phyloP scores from a whole-genome alignment of 768 basidiomycete species.

The Mycena crocata region DNA sequence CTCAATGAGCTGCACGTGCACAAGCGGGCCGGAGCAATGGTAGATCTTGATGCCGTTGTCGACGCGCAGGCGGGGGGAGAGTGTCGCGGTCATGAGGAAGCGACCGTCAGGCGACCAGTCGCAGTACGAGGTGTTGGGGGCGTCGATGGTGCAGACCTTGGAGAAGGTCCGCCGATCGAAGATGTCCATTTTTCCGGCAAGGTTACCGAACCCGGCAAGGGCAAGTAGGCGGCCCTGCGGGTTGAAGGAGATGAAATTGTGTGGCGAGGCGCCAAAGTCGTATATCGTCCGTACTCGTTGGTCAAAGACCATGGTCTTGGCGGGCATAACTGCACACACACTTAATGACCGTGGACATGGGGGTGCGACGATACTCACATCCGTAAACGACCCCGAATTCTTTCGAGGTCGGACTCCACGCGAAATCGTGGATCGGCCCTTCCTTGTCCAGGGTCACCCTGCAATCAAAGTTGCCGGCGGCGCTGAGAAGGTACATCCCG shows the following conservation, averaged over 20 bases:
- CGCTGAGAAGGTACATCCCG: slow-evolving; percentile 90
- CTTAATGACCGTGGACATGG: slow-evolving; percentile 18
- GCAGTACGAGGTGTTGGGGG: slow-evolving; percentile 93
- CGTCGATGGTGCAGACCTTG: slow-evolving; percentile 85
- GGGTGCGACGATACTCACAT: slow-evolving; percentile 66
- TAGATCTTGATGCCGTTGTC: slow-evolving; percentile 98
- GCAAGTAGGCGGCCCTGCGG: slow-evolving; percentile 91
- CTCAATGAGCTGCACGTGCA: slow-evolving; percentile 85
- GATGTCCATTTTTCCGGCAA: slow-evolving; percentile 93
- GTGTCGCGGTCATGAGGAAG: slow-evolving; percentile 92
- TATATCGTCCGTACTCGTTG: slow-evolving; percentile 87
- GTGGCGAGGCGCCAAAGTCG: slow-evolving; percentile 91
- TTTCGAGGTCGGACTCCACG: slow-evolving; percentile 96
- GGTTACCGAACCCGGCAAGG: slow-evolving; percentile 95
- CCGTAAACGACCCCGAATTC: slow-evolving; percentile 98
- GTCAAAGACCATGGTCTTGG: slow-evolving; percentile 93
- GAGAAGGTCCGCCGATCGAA: slow-evolving; percentile 88
- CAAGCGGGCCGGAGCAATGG: slow-evolving; percentile 90
- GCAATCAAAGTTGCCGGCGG: slow-evolving; percentile 94
- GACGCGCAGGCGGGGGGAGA: slow-evolving; percentile 95
- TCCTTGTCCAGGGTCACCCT: slow-evolving; percentile 92
- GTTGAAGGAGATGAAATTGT: slow-evolving; percentile 95
- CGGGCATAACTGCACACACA: slow-evolving; percentile 83
- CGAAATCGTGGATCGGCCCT: slow-evolving; percentile 96
- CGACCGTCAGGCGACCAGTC: slow-evolving; percentile 97